phyloP scores from a whole-genome alignment of 768 basidiomycete genomes.

The Steccherinum ochraceum region DNA sequence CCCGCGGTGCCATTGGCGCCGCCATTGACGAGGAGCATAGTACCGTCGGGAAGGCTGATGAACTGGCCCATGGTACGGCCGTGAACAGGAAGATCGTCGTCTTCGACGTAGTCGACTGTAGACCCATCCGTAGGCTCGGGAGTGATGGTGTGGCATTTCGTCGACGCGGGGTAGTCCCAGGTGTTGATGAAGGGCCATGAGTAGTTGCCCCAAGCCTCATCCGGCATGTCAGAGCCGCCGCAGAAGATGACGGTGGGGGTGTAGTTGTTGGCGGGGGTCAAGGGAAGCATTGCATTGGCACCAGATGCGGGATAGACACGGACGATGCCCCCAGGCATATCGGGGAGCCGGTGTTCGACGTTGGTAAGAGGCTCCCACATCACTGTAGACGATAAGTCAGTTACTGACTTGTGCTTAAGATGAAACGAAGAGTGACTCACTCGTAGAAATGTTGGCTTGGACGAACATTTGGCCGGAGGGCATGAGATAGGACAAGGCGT shows the following conservation, averaged over 20 bases:
- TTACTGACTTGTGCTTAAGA: conserved; percentile 45
- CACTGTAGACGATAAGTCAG: conserved; percentile 21
- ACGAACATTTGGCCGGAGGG: conserved; percentile 74
- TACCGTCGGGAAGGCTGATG: conserved; percentile 74
- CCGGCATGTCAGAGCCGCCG: conserved; percentile 78
- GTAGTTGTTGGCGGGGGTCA: conserved; percentile 87
- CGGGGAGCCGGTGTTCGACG: conserved; percentile 54
- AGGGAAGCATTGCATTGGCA: conserved; percentile 82
- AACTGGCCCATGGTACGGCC: conserved; percentile 91
- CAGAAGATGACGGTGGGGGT: conserved; percentile 84
- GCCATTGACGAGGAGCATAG: conserved; percentile 78
- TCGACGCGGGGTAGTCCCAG: conserved; percentile 62
- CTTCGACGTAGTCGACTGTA: conserved; percentile 46
- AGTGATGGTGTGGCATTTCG: conserved; percentile 76
- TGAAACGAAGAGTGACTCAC: conserved; percentile 32
- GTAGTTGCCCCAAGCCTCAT: conserved; percentile 71
- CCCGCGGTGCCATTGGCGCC: conserved; percentile 85
- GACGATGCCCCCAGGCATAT: conserved; percentile 67
- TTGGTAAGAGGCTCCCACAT: conserved; percentile 51
- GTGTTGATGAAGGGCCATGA: conserved; percentile 67
- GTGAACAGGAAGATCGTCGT: conserved; percentile 73
- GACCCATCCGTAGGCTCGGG: conserved; percentile 77
- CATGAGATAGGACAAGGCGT: conserved; percentile 69
- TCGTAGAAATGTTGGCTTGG: conserved; percentile 76
- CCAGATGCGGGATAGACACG: conserved; percentile 90